These are phyloP conservation scores for Punica granatum DNA, from an alignment of 345 rosid genomes.

Conservation along the genomic window DNA sequence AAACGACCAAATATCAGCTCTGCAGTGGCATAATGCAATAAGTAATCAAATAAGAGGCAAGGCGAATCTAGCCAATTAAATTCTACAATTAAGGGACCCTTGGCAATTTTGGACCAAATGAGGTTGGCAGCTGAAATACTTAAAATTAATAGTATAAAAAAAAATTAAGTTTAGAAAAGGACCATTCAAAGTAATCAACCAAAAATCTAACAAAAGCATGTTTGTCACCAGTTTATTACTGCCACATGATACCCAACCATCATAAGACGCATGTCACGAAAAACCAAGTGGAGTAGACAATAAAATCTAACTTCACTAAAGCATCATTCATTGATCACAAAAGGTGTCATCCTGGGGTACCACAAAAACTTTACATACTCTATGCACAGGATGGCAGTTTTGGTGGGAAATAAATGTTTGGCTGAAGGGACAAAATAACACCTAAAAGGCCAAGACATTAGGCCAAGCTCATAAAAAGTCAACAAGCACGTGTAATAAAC, in stretches of 20 bases:
- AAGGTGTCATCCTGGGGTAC: neutral
- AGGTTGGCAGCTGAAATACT: neutral
- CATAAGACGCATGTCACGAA: neutral
- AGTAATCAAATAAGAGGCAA: neutral
- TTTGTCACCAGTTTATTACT: neutral
- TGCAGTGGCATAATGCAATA: slow-evolving; percentile 23
- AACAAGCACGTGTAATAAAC: neutral
- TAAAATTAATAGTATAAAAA: neutral
- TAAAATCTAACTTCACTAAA: neutral
- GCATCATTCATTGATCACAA: neutral
- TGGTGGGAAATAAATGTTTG: neutral
- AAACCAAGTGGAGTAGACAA: neutral
- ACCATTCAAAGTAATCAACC: neutral
- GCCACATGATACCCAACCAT: neutral
- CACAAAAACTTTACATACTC: neutral
- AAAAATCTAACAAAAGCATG: neutral
- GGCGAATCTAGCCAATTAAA: neutral
- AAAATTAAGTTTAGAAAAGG: neutral
- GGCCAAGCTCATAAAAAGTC: neutral
- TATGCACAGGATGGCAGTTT: neutral
- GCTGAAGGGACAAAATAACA: neutral
- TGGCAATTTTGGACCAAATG: neutral
- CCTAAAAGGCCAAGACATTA: neutral
- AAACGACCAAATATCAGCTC: slow-evolving; percentile 99
- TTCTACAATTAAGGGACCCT: neutral